A percentile compares a stretch with the other conserved stretches of the same genome.
Evolutionary conservation across 345 rosid genomes (phyloP).

Genomic region (Pistacia integerrima): DNA sequence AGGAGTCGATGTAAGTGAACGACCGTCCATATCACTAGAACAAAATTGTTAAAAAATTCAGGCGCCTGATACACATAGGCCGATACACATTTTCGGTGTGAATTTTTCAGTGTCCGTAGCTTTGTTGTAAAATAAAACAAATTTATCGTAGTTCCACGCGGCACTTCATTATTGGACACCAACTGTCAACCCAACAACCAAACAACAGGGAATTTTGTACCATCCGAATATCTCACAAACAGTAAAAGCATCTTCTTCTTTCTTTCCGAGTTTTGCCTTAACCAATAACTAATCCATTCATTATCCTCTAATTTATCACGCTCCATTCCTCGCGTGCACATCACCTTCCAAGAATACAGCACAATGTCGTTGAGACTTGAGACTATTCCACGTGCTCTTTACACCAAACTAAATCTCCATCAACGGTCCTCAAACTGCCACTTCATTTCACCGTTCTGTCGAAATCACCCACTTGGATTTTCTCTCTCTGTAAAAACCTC

Average conservation of each 20-base stretch:
- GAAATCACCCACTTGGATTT: background rate
- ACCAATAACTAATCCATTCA: background rate
- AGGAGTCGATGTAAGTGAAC: too few relatives aligned
- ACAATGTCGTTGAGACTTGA: background rate
- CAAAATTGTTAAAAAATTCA: too few relatives aligned
- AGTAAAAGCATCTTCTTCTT: too few relatives aligned
- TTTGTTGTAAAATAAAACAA: too few relatives aligned
- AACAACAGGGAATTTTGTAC: too few relatives aligned
- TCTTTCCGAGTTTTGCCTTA: too few relatives aligned
- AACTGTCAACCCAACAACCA: too few relatives aligned
- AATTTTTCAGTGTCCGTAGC: too few relatives aligned
- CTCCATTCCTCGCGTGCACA: background rate
- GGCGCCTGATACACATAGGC: too few relatives aligned
- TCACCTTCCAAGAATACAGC: background rate
- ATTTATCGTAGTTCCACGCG: background rate
- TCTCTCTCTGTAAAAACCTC: background rate
- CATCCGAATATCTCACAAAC: too few relatives aligned
- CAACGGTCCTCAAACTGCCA: conserved; percentile 27
- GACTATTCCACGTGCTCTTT: background rate
- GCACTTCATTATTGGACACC: background rate
- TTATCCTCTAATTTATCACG: conserved; percentile 1
- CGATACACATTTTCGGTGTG: too few relatives aligned
- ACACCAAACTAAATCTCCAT: background rate
- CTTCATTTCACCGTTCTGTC: conserved; percentile 25
- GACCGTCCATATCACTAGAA: too few relatives aligned